Base-by-base conservation (phyloP, 1,284 basidiomycete genomes). In the Cryptococcus amylolentus region DNA sequence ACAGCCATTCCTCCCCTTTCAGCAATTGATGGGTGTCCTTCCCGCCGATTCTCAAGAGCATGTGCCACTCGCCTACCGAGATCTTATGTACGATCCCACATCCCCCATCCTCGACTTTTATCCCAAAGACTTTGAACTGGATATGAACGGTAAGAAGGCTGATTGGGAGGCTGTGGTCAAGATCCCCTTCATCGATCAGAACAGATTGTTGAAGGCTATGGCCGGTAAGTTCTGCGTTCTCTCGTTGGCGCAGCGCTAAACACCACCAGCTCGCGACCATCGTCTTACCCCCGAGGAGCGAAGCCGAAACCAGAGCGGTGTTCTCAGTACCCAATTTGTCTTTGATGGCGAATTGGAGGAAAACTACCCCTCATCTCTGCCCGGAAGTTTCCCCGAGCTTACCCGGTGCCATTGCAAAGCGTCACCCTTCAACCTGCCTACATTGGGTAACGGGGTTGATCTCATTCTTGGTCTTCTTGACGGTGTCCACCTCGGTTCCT, bases 131-230 rank as follows among this genome's bases (percentile, higher is more conserved):
- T 98, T 98, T 66, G 92, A 91, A 64, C 86, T 85, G 63, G 96
- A 99, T 78, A 79, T 97, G 70, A 98, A 98, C 69, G 96, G 96
- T 49, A 98, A 99, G 83, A 98, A 95, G 75, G 86, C 88, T 68
- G 94, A 97, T 38, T 98, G 96, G 96, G 96, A 99, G 75, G 95
- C 95, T 0, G 85, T 98, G 57, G 92, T 98, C 58, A 98, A 98
- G 79, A 98, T 99, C 66, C 96, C 96, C 0, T 99, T 99, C 77
- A 98, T 99, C 62, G 87, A 97, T 49, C 86, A 96, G 77, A 71
- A 81, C 16, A 82, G 91, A 49, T 77, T 99, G 16, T 78, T 97
- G 31, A 81, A 81, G 23, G 89, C 92, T 1, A 95, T 97, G 93
- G 77, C 79, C 40, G 77, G 90, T 89, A 66, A 62, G 83, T 78